A percentile compares a stretch with the other conserved stretches of the same genome.
phyloP scores from a whole-genome alignment of 1,284 basidiomycete species.

The Pyrrhoderma noxium region DNA sequence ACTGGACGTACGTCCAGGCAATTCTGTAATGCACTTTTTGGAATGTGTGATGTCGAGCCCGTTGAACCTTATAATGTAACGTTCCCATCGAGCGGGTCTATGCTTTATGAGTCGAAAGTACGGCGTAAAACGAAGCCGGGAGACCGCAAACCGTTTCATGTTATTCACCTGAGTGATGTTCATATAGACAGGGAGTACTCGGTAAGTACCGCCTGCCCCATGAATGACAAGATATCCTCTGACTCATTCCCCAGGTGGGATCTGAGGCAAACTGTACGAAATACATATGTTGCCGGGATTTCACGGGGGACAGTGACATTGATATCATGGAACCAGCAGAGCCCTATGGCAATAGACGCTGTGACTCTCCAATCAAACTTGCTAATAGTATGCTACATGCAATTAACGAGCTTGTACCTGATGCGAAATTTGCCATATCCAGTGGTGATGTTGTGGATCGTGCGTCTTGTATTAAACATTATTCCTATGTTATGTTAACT shows the following conservation, averaged over 20 bases:
- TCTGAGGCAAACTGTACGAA: constrained; percentile 49
- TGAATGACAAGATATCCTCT: not conserved
- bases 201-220: constrained; percentile 23
- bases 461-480: constrained; percentile 22
- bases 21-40: constrained; percentile 50
- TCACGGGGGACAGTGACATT: constrained; percentile 19
- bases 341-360: constrained; percentile 39
- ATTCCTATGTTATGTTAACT: no score
- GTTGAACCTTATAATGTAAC: constrained; percentile 37
- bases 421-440: constrained; percentile 46
- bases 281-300: constrained; percentile 51
- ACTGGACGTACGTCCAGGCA: constrained; percentile 43
- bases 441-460: constrained; percentile 59
- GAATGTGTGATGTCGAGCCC: constrained; percentile 43
- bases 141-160: constrained; percentile 34
- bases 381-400: constrained; percentile 45
- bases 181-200: constrained; percentile 48
- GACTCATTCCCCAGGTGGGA: constrained; percentile 31
- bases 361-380: constrained; percentile 41
- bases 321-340: constrained; percentile 35
- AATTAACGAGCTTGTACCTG: constrained; percentile 29
- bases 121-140: not conserved
- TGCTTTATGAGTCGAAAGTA: constrained; percentile 20
- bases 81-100: constrained; percentile 26
- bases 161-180: constrained; percentile 46